Conservation (phyloP, 2,329 filamentous ascomycete genomes). For the Alternaria conjuncta region DNA sequence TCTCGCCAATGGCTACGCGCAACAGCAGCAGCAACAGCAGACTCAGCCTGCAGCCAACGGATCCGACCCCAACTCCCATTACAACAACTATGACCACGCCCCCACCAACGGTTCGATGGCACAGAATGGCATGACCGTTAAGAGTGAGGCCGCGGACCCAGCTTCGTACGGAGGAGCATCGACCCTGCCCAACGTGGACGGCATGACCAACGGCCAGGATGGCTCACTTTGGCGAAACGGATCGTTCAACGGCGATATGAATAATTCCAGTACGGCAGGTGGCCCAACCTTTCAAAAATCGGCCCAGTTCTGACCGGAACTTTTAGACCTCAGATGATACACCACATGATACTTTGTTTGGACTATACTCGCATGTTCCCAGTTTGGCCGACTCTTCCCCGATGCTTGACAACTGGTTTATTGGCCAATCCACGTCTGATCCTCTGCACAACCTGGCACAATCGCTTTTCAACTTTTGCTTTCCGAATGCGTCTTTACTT, state of each 20-base stretch:
- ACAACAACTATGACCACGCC: slow-evolving; percentile 43
- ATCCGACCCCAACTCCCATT: slow-evolving; percentile 33
- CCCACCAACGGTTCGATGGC: slow-evolving; percentile 40
- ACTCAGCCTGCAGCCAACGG: slow-evolving; percentile 17
- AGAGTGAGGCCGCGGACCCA: slow-evolving; percentile 40
- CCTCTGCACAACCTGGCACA: slow-evolving; percentile 55
- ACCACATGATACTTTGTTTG: slow-evolving; percentile 57
- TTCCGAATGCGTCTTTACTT: slow-evolving; percentile 51
- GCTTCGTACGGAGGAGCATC: slow-evolving; percentile 42
- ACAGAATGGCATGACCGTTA: slow-evolving; percentile 44
- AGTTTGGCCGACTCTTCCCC: slow-evolving; percentile 50
- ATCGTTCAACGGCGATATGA: slow-evolving; percentile 51
- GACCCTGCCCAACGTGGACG: slow-evolving; percentile 45
- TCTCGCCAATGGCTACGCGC: slow-evolving; percentile 33
- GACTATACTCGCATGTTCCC: slow-evolving; percentile 55
- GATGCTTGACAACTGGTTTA: slow-evolving; percentile 51
- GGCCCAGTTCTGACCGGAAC: slow-evolving; percentile 52
- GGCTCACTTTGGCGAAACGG: slow-evolving; percentile 52
- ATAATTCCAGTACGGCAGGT: slow-evolving; percentile 54
- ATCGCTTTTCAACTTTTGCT: slow-evolving; percentile 58
- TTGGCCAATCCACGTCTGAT: slow-evolving; percentile 47
- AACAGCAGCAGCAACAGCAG: slow-evolving; percentile 24
- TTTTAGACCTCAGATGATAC: slow-evolving; percentile 53
- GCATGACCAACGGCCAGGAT: slow-evolving; percentile 46
- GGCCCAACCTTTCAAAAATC: slow-evolving; percentile 52